A percentile compares a stretch with the other conserved stretches of the same genome.
Evolutionary conservation across 1,139 yeast species (phyloP).

Genomic region (Sugiyamaella grinbergsii): DNA sequence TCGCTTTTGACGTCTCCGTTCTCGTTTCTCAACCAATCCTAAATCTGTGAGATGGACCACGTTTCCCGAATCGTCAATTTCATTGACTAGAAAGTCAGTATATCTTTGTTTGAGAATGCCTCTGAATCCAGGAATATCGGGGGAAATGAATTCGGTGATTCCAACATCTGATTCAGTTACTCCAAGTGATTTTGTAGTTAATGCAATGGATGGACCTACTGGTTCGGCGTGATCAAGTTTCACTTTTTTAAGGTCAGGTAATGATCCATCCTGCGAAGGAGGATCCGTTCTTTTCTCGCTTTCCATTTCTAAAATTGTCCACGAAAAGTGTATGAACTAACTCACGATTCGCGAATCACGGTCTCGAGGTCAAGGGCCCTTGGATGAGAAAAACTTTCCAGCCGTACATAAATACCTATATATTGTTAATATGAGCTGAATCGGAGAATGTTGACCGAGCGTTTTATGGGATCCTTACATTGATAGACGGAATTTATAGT

Average conservation of each 20-base stretch:
- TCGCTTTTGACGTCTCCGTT: conserved; percentile 52
- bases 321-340: neutral
- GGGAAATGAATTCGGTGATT: conserved; percentile 67
- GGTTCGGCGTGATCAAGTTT: neutral
- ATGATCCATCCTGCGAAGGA: conserved; percentile 2
- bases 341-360: neutral
- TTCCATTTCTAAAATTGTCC: neutral
- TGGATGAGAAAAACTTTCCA: conserved; percentile 2
- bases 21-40: conserved; percentile 64
- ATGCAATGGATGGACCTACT: neutral
- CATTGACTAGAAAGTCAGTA: conserved; percentile 94
- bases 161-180: conserved; percentile 78
- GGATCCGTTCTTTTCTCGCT: conserved; percentile 11
- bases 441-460: no score
- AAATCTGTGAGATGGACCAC: conserved; percentile 76
- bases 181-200: conserved; percentile 31
- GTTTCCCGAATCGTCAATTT: conserved; percentile 65
- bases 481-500: no score
- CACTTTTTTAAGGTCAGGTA: conserved; percentile 3
- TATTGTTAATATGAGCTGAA: no score
- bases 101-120: conserved; percentile 87
- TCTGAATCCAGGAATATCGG: conserved; percentile 60
- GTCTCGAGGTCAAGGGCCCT: neutral
- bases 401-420: neutral
- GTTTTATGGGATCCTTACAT: no score